These are phyloP conservation scores for Onygenales sp. DNA, from an alignment of 2,329 filamentous ascomycete species.

Conservation along the genomic window DNA sequence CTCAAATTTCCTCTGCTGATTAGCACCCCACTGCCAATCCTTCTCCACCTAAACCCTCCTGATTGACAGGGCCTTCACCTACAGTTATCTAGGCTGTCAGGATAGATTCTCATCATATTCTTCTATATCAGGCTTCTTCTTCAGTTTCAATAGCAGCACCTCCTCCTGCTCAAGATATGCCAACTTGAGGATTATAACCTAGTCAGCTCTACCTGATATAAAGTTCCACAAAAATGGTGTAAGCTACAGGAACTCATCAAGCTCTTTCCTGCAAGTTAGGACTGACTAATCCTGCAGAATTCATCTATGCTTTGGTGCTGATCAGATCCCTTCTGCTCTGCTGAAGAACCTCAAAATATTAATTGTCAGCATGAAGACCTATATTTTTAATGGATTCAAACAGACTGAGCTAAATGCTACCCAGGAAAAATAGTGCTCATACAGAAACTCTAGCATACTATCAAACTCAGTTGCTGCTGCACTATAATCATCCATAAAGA, in stretches of 20 bases:
- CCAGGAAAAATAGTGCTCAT: neutral
- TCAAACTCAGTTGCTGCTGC: no score
- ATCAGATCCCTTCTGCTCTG: neutral
- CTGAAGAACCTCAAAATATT: neutral
- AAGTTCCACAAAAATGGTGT: neutral
- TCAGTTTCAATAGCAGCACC: neutral
- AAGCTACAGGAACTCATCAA: neutral
- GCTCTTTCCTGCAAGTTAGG: no score
- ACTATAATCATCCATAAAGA: no score
- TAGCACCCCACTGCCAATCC: neutral
- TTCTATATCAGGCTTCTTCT: neutral
- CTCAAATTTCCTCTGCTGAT: neutral
- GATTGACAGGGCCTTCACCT: no score
- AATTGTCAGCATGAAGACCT: neutral
- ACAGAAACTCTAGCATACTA: no score
- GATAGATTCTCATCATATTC: no score
- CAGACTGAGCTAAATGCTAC: neutral
- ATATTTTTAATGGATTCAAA: neutral
- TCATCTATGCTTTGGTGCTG: no score
- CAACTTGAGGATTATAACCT: neutral
- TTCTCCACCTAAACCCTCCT: neutral
- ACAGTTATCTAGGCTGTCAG: rapidly evolving
- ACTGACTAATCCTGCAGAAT: no score
- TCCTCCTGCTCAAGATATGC: neutral
- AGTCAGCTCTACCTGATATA: neutral